A percentile compares a stretch with the other conserved stretches of the same genome.
Conservation (phyloP, 306 rosid genomes). For the Aeschynomene evenia region DNA sequence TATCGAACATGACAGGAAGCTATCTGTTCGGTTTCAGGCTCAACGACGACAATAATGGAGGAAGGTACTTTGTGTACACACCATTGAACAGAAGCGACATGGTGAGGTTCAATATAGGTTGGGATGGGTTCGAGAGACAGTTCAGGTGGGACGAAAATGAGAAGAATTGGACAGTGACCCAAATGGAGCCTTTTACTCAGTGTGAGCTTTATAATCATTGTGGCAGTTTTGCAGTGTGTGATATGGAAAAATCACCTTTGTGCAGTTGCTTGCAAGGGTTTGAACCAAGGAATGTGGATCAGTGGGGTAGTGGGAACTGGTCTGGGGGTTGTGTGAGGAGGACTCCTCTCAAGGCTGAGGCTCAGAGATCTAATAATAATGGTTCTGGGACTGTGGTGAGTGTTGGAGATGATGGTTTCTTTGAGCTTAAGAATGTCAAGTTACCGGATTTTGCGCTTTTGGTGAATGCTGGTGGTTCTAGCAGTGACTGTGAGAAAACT, state of each 20-base stretch:
- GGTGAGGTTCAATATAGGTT: conserved; percentile 50
- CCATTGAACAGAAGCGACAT: background rate
- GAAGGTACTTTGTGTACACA: conserved; percentile 23
- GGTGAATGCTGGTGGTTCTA: background rate
- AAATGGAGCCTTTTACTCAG: conserved; percentile 36
- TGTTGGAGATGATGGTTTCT: conserved; percentile 54
- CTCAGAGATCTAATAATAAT: too few species aligned
- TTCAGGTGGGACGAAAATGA: conserved; percentile 29
- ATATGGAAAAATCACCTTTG: background rate
- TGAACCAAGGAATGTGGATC: conserved; percentile 17
- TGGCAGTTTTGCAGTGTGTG: conserved; percentile 56
- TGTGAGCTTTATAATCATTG: conserved; percentile 62
- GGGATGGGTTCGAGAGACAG: conserved; percentile 56
- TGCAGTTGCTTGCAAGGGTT: conserved; percentile 56
- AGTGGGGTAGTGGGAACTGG: conserved; percentile 44
- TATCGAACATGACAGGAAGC: conserved; percentile 42
- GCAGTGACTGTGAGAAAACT: conserved; percentile 23
- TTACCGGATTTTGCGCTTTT: conserved; percentile 56
- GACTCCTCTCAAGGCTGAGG: conserved; percentile 43
- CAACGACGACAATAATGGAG: background rate
- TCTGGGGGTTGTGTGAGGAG: conserved; percentile 53
- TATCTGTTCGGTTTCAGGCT: conserved; percentile 43
- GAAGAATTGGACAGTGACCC: conserved; percentile 35
- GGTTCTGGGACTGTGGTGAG: conserved; percentile 19
- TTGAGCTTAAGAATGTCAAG: conserved; percentile 22